Evolutionary conservation across 768 basidiomycete genomes (phyloP), one percentile per base, ranked within the genome.

Genomic region (Daedaleopsis sinensis): DNA sequence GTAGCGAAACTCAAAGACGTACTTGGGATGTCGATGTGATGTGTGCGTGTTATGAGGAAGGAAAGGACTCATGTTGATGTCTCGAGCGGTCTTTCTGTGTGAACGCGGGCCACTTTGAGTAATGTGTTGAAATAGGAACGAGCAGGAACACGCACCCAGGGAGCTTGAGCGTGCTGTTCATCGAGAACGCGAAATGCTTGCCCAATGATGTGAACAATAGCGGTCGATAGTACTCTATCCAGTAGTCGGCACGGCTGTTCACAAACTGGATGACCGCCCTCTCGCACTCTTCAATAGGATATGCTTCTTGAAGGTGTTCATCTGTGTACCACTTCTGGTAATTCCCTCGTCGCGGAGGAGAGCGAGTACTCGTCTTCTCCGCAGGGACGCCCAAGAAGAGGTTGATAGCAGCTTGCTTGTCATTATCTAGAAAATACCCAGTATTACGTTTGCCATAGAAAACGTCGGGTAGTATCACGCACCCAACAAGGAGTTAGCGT

Each of bases 341-440:
- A 11, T 88, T 87, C 0, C 87, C 82, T 0, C 91, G 83, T 2
- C 83, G 79, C 2, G 80, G 79, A 1, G 82, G 77, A 6, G 55
- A 43, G 12, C 79, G 80, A 3, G 76, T 72, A 38, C 79, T 79
- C 0, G 80, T 81, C 38, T 80, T 81, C 52, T 81, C 79, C 24
- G 58, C 57, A 57, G 85, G 80, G 3, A 93, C 82, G 39, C 95
- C 93, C 3, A 98, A 86, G 74, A 98, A 98, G n/a, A 98, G 83
- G 74, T 99, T 95, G 72, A 98, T 99, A 7, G 96, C 96, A 10
- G 90, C 83, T 75, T 99, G 97, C 73, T 98, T 98, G 76, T 98
- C 97, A 7, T 93, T 94, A 70, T 99, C 96, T 94, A 62, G 36
- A 13, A 13, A 5, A 6, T 38, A n/a, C n/a, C 54, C 7, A 55